Evolutionary conservation across 208 protist genomes (phyloP).

Genomic region (Naegleria lovaniensis): DNA sequence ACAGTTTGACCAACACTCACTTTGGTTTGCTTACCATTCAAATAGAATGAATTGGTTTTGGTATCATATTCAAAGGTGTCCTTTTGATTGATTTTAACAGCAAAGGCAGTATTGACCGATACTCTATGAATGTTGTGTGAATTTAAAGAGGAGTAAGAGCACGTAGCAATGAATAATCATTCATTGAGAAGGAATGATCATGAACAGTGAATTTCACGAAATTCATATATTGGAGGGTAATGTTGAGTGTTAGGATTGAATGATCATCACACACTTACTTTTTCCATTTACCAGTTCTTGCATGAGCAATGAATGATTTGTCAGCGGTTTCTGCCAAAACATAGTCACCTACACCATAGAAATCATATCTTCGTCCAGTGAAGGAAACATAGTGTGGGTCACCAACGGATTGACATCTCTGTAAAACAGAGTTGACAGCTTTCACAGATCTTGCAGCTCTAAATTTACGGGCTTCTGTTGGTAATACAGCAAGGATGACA

Average conservation of each 20-base stretch:
- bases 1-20: background rate
- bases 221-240: too few species aligned
- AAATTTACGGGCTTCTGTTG: background rate
- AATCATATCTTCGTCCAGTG: background rate
- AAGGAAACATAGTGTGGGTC: background rate
- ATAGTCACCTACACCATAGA: background rate
- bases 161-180: too few species aligned
- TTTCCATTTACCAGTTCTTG: background rate
- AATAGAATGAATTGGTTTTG: background rate
- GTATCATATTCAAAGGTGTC: background rate
- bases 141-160: too few species aligned
- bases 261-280: background rate
- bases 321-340: background rate
- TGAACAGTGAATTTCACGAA: too few species aligned
- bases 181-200: too few species aligned
- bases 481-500: too few species aligned
- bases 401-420: background rate
- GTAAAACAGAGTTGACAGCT: background rate
- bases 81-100: background rate
- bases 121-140: too few species aligned
- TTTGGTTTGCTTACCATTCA: background rate
- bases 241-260: too few species aligned
- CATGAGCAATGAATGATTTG: background rate
- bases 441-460: background rate
- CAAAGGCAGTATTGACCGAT: background rate